Evolutionary conservation across 1,139 yeast genomes (phyloP).

Genomic region (Meyerozyma carpophila): DNA sequence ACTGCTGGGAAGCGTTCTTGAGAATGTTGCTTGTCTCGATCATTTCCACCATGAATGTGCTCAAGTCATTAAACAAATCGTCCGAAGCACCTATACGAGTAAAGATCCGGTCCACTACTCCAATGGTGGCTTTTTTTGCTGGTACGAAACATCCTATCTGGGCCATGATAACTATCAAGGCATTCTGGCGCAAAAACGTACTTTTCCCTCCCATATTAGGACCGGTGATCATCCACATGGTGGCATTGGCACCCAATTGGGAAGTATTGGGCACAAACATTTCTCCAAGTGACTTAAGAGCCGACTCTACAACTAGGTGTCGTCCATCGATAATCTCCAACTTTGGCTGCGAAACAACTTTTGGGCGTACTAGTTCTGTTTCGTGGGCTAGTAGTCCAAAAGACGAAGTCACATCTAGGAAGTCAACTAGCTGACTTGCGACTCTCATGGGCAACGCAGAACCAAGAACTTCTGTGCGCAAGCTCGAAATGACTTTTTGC

Average conservation of each 20-base stretch:
- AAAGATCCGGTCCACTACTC: slow-evolving; percentile 79
- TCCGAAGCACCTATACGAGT: slow-evolving; percentile 92
- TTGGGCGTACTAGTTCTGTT: slow-evolving; percentile 60
- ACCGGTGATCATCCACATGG: slow-evolving; percentile 79
- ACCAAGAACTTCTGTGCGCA: slow-evolving; percentile 35
- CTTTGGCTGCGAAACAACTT: slow-evolving; percentile 40
- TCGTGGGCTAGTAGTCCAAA: slow-evolving; percentile 70
- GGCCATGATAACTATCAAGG: slow-evolving; percentile 75
- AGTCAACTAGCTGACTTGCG: slow-evolving; percentile 49
- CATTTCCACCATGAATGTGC: slow-evolving; percentile 98
- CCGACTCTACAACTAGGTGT: slow-evolving; percentile 85
- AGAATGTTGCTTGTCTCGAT: slow-evolving; percentile 84
- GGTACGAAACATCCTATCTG: slow-evolving; percentile 92
- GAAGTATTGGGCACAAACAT: slow-evolving; percentile 63
- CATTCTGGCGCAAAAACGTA: slow-evolving; percentile 83
- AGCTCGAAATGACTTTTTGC: slow-evolving; percentile 32
- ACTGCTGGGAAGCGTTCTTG: slow-evolving; percentile 65
- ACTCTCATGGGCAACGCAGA: slow-evolving; percentile 38
- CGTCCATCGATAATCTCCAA: slow-evolving; percentile 60
- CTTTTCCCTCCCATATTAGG: slow-evolving; percentile 99
- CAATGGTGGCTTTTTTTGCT: slow-evolving; percentile 64
- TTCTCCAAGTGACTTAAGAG: slow-evolving; percentile 44
- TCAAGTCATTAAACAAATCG: slow-evolving; percentile 77
- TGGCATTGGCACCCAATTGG: slow-evolving; percentile 20
- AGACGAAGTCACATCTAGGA: slow-evolving; percentile 67